Percentiles rank a stretch among this genome's conserved stretches.
Evolutionary conservation across 768 basidiomycete genomes (phyloP).

Genomic region (Lactifluus rugatus): DNA sequence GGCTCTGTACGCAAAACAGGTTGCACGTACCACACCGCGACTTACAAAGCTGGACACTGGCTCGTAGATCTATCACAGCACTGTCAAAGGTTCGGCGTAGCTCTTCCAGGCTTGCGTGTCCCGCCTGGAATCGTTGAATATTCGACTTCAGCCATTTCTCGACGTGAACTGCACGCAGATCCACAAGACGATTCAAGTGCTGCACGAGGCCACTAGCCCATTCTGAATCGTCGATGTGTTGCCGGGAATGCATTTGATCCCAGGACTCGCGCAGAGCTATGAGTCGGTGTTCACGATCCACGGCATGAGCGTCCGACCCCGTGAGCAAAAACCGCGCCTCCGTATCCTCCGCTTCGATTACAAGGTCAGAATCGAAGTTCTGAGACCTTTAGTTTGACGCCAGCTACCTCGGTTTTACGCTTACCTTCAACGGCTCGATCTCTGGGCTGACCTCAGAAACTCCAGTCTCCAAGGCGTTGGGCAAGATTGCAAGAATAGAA

Average conservation of each 20-base stretch:
- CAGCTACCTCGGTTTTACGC: neutral
- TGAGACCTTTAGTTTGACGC: conserved; percentile 16
- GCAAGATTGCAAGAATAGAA: conserved; percentile 33
- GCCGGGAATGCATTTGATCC: conserved; percentile 28
- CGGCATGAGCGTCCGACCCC: conserved; percentile 17
- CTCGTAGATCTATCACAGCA: conserved; percentile 36
- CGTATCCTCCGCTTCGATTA: conserved; percentile 33
- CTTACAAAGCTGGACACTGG: conserved; percentile 41
- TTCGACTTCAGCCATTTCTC: conserved; percentile 44
- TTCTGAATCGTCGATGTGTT: conserved; percentile 30
- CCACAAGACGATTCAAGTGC: conserved; percentile 33
- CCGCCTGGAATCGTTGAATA: conserved; percentile 35
- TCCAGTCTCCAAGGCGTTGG: conserved; percentile 41
- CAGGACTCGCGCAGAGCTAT: conserved; percentile 24
- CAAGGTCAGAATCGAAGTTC: conserved; percentile 44
- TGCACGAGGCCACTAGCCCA: conserved; percentile 34
- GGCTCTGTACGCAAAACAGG: conserved; percentile 38
- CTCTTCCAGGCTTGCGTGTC: conserved; percentile 36
- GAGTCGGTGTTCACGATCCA: conserved; percentile 24
- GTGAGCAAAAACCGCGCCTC: conserved; percentile 27
- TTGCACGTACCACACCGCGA: conserved; percentile 39
- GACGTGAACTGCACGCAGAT: conserved; percentile 39
- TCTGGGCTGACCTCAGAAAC: conserved; percentile 37
- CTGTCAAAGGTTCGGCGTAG: conserved; percentile 39
- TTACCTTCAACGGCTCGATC: conserved; percentile 42